These are phyloP conservation scores for Taphrina wiesneri DNA, from an alignment of 1,139 yeast species.

Conservation along the genomic window DNA sequence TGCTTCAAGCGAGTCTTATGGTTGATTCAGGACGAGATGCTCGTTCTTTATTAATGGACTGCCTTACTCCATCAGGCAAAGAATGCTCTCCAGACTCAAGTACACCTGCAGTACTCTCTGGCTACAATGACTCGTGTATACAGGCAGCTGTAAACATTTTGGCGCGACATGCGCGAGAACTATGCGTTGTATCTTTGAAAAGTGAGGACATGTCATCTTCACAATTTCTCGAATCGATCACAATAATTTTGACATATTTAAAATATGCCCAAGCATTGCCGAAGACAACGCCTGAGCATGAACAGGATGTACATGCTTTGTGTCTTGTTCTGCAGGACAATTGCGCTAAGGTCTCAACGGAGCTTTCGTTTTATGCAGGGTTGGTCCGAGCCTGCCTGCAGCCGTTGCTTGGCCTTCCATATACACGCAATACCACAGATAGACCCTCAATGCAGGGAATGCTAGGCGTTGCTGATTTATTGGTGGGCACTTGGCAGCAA, in stretches of 20 bases:
- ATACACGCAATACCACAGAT: background rate
- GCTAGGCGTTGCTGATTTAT: background rate
- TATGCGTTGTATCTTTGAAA: background rate
- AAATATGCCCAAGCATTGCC: background rate
- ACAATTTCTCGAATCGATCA: background rate
- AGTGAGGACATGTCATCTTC: background rate
- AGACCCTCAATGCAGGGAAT: background rate
- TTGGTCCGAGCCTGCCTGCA: background rate
- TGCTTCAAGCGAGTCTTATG: background rate
- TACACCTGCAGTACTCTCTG: too few species aligned
- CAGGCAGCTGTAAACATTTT: background rate
- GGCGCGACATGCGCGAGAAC: background rate
- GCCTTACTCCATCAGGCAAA: background rate
- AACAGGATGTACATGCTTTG: background rate
- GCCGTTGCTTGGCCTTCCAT: background rate
- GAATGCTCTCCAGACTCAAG: background rate
- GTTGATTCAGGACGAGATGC: background rate
- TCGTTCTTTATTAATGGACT: background rate
- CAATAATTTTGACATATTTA: background rate
- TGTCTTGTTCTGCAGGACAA: background rate
- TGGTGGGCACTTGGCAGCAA: background rate
- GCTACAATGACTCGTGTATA: background rate
- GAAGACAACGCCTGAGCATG: background rate
- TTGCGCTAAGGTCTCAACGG: background rate
- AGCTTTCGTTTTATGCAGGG: background rate